These are phyloP conservation scores for Starmerella vitae DNA, from an alignment of 805 yeast genomes.

Conservation along the genomic window DNA sequence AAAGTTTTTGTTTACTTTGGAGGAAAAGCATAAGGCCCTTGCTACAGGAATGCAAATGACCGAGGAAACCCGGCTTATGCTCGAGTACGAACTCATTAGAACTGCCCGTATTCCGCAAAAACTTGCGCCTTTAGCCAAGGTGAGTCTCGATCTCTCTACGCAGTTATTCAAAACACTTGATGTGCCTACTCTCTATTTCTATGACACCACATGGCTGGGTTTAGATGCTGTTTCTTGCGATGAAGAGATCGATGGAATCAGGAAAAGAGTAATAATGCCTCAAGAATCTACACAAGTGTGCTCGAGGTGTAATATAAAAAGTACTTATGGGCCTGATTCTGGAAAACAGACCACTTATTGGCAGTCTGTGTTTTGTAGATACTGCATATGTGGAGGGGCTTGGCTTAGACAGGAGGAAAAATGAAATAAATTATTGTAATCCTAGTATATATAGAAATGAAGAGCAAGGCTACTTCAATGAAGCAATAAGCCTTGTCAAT, in stretches of 20 bases:
- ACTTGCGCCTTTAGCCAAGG: constrained; percentile 25
- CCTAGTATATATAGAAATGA: neutral
- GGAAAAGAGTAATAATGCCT: constrained; percentile 29
- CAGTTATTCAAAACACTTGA: constrained; percentile 24
- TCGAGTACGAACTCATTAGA: constrained; percentile 24
- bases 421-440: neutral
- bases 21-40: constrained; percentile 17
- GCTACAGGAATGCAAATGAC: constrained; percentile 11
- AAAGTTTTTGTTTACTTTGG: constrained; percentile 13
- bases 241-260: constrained; percentile 26
- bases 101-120: constrained; percentile 43
- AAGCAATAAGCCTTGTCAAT: constrained; percentile 1
- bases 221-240: constrained; percentile 22
- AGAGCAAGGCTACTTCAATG: too few relatives aligned
- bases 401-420: constrained; percentile 32
- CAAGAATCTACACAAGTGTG: constrained; percentile 34
- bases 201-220: constrained; percentile 54
- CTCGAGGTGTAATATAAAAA: constrained; percentile 40
- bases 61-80: constrained; percentile 10
- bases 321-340: constrained; percentile 30
- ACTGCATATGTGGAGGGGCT: constrained; percentile 66
- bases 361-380: constrained; percentile 57
- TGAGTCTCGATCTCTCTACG: constrained; percentile 24
- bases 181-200: constrained; percentile 44
- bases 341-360: constrained; percentile 29